phyloP scores from a whole-genome alignment of 208 protist species.

The Crithidia fasciculata region DNA sequence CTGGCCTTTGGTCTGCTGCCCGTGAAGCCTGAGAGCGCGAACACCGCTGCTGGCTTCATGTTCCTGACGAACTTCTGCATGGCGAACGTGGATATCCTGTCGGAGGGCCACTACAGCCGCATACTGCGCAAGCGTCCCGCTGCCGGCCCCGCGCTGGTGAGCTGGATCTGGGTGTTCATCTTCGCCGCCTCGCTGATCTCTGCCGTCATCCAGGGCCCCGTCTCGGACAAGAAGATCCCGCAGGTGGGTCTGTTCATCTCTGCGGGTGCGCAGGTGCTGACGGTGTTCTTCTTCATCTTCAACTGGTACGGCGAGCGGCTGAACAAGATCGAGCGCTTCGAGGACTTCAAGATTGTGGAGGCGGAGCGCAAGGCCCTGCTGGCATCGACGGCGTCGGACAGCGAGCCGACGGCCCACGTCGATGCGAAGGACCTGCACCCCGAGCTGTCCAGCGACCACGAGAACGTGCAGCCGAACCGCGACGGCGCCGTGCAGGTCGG shows the following conservation, averaged over 20 bases:
- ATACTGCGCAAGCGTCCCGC: slow-evolving; percentile 48
- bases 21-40: slow-evolving; percentile 34
- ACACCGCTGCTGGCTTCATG: slow-evolving; percentile 48
- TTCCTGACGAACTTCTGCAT: slow-evolving; percentile 60
- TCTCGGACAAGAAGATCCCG: slow-evolving; percentile 43
- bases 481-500: neutral
- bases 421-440: slow-evolving; percentile 13
- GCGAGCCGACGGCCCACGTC: neutral
- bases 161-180: slow-evolving; percentile 68
- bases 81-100: slow-evolving; percentile 76
- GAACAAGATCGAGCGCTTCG: slow-evolving; percentile 49
- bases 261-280: slow-evolving; percentile 48
- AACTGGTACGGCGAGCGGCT: slow-evolving; percentile 74
- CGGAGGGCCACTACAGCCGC: slow-evolving; percentile 75
- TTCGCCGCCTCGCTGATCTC: slow-evolving; percentile 49
- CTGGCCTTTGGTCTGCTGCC: slow-evolving; percentile 52
- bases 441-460: slow-evolving; percentile 8
- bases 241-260: slow-evolving; percentile 55
- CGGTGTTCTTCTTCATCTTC: slow-evolving; percentile 56
- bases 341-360: slow-evolving; percentile 34
- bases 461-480: neutral
- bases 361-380: slow-evolving; percentile 14
- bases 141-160: slow-evolving; percentile 52
- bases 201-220: slow-evolving; percentile 47
- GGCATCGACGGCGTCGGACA: neutral